These are phyloP conservation scores for Chrysosporium queenslandicum DNA, from an alignment of 2,329 filamentous ascomycete species.

Conservation along the genomic window DNA sequence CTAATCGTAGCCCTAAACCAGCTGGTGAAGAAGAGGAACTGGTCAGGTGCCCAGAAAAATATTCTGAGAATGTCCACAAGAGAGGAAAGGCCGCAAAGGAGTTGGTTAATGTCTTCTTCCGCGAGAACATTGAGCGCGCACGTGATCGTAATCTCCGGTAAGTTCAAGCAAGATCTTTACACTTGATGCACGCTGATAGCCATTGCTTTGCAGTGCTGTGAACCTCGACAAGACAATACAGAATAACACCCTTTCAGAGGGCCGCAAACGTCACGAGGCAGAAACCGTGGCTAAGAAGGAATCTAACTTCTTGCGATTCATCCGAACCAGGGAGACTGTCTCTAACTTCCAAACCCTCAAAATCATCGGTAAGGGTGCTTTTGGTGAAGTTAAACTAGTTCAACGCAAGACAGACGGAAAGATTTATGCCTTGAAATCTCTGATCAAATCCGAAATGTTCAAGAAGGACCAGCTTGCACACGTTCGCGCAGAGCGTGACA, in stretches of 20 bases:
- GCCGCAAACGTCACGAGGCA: slow-evolving; percentile 74
- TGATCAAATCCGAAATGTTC: slow-evolving; percentile 99
- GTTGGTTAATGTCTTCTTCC: slow-evolving; percentile 74
- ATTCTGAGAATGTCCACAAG: slow-evolving; percentile 77
- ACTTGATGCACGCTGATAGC: background rate
- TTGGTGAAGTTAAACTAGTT: slow-evolving; percentile 95
- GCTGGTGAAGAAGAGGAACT: slow-evolving; percentile 58
- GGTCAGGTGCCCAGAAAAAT: slow-evolving; percentile 68
- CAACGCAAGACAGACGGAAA: slow-evolving; percentile 94
- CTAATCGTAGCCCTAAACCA: slow-evolving; percentile 46
- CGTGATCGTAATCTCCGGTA: slow-evolving; percentile 91
- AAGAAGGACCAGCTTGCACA: slow-evolving; percentile 97
- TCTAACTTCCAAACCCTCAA: slow-evolving; percentile 95
- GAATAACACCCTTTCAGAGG: slow-evolving; percentile 62
- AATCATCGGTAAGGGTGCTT: slow-evolving; percentile 97
- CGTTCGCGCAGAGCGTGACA: slow-evolving; percentile 94
- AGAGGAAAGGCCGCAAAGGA: slow-evolving; percentile 56
- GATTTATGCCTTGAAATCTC: slow-evolving; percentile 95
- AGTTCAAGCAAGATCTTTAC: slow-evolving; percentile 20
- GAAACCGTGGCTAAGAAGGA: slow-evolving; percentile 78
- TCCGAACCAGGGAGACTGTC: slow-evolving; percentile 88
- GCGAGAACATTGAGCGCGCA: slow-evolving; percentile 93
- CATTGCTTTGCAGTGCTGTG: slow-evolving; percentile 55
- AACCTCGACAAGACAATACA: slow-evolving; percentile 80
- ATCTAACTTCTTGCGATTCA: slow-evolving; percentile 96